phyloP scores from a whole-genome alignment of 176 grass and related monocot genomes.

The Pharus latifolius region DNA sequence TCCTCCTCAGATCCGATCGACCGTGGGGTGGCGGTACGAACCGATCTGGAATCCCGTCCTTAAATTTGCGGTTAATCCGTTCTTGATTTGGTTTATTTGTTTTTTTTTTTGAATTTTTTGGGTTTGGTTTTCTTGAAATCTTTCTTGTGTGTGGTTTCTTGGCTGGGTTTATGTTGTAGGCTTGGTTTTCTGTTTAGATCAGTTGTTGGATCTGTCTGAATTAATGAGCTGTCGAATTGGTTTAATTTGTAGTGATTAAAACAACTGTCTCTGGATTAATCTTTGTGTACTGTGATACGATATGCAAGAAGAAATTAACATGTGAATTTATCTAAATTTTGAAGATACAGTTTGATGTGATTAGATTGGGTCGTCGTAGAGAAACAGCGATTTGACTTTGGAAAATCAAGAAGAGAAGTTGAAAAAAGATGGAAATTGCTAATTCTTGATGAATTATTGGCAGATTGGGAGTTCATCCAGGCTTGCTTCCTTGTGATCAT shows the following conservation, averaged over 20 bases:
- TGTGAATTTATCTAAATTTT: no score
- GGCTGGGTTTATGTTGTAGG: no score
- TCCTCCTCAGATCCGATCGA: constrained; percentile 13
- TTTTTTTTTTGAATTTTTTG: neutral
- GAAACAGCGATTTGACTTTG: neutral
- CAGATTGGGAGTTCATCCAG: neutral
- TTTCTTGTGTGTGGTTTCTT: neutral
- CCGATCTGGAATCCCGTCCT: neutral
- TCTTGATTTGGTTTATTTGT: no score
- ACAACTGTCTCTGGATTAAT: no score
- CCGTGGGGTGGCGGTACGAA: neutral
- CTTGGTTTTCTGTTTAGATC: no score
- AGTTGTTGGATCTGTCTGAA: no score
- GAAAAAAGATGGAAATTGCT: neutral
- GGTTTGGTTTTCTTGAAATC: neutral
- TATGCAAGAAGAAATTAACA: no score
- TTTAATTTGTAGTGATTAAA: no score
- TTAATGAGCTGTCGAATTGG: no score
- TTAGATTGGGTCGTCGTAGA: neutral
- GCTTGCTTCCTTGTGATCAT: neutral
- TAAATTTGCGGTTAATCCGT: neutral
- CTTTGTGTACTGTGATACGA: no score
- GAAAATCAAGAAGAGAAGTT: neutral
- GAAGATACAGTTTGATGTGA: no score
- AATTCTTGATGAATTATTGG: neutral